phyloP scores from a whole-genome alignment of 768 basidiomycete species.

The Ramaria sp. region DNA sequence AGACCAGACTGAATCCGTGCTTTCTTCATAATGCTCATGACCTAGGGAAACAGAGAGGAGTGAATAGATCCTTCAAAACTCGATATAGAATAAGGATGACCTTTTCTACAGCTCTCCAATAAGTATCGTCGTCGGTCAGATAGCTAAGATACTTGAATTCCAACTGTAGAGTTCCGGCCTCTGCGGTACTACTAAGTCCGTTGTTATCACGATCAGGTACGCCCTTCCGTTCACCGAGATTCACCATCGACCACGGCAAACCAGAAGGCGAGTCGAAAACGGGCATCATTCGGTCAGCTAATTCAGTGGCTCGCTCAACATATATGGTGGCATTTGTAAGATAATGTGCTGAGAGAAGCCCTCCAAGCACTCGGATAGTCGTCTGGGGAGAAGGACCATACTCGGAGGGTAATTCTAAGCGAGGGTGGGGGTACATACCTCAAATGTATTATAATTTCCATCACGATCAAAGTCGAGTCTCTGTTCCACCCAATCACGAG shows the following conservation, averaged over 20 bases:
- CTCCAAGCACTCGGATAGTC: constrained; percentile 87
- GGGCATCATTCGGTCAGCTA: constrained; percentile 77
- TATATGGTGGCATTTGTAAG: constrained; percentile 63
- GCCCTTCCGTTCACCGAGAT: constrained; percentile 53
- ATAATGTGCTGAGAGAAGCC: constrained; percentile 78
- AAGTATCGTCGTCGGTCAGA: constrained; percentile 64
- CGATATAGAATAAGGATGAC: constrained; percentile 23
- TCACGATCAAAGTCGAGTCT: constrained; percentile 68
- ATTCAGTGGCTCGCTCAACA: constrained; percentile 67
- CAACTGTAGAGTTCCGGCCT: constrained; percentile 81
- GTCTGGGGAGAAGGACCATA: constrained; percentile 39
- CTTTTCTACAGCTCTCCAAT: constrained; percentile 73
- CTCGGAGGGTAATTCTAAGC: neutral
- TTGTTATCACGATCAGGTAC: constrained; percentile 47
- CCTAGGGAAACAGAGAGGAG: constrained; percentile 22
- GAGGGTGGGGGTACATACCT: constrained; percentile 38
- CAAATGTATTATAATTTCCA: constrained; percentile 79
- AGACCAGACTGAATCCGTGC: constrained; percentile 60
- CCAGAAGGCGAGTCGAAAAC: constrained; percentile 76
- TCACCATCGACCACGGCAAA: constrained; percentile 70
- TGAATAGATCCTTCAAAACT: neutral
- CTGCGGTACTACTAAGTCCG: constrained; percentile 66
- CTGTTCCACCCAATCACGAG: constrained; percentile 64
- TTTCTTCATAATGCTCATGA: constrained; percentile 59
- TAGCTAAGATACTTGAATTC: constrained; percentile 83